Percentiles rank a stretch among this genome's conserved stretches.
Evolutionary conservation across 345 rosid genomes (phyloP).

Genomic region (Moringa oleifera): DNA sequence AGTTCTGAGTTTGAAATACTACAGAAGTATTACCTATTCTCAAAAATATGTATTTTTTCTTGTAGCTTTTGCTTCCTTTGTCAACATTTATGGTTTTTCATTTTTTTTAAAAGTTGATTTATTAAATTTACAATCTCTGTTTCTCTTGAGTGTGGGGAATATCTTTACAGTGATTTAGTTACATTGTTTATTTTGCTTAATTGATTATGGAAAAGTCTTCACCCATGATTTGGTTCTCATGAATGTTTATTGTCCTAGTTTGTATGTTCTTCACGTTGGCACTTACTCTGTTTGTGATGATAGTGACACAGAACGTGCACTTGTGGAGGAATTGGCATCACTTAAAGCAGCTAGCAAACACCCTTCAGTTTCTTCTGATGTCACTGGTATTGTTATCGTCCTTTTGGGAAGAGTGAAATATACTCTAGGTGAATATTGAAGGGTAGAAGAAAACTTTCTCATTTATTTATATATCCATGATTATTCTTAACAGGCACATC

Average conservation of each 20-base stretch:
- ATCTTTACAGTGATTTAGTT: too few relatives aligned
- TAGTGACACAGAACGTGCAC: constrained; percentile 60
- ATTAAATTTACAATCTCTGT: too few relatives aligned
- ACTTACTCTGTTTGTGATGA: constrained; percentile 17
- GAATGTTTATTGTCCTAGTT: background rate
- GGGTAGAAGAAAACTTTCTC: background rate
- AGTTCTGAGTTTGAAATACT: too few relatives aligned
- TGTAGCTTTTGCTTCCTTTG: too few relatives aligned
- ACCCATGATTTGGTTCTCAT: background rate
- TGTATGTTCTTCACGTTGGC: background rate
- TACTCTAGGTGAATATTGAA: background rate
- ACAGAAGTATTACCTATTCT: too few relatives aligned
- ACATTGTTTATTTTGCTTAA: too few relatives aligned
- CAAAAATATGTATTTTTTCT: too few relatives aligned
- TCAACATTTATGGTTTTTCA: too few relatives aligned
- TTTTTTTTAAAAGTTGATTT: too few relatives aligned
- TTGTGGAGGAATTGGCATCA: constrained; percentile 63
- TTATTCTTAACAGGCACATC: constrained; percentile 17
- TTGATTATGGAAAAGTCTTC: too few relatives aligned
- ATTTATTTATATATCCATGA: background rate
- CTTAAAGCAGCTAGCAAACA: constrained; percentile 37
- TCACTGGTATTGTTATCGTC: constrained; percentile 25
- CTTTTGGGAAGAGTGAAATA: background rate
- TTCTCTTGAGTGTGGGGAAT: too few relatives aligned
- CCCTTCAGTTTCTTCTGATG: constrained; percentile 19